Evolutionary conservation across 2,329 filamentous ascomycete species (phyloP), one percentile per base, ranked within the genome.

Genomic region (Colletotrichum aenigma): DNA sequence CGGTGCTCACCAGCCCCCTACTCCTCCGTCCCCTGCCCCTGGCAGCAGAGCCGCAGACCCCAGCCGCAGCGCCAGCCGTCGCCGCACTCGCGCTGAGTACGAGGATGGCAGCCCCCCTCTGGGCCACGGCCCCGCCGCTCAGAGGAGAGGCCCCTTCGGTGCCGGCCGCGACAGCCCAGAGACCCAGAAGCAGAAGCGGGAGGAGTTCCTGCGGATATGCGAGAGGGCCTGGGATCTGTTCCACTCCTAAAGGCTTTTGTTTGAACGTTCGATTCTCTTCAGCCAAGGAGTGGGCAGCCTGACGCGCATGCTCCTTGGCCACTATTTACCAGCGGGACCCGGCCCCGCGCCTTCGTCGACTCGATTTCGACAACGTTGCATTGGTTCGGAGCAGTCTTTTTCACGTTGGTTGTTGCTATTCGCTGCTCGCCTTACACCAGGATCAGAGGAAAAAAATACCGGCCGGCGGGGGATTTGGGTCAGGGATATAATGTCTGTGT

Each of bases 181-280:
- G 80, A 95, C 93, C 7, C 93, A 95, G 83, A 90, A 92, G 80
- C 93, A 91, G 81, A 98, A 98, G 91, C 96, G 96, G 83, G 96
- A 98, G 58, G 95, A 98, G 83, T 99, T 99, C 82, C 88, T 99
- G 78, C 89, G 91, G 71, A 87, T 98, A 66, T 98, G 96, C 83
- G 93, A 95, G 79, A 90, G 95, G 81, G 97, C 97, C 10, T 99
- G 97, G 97, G 97, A 99, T 86, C 86, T 99, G 32, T 98, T 98
- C 85, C 97, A 98, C 87, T 98, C 96, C 77, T 98, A 87, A 91
- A 28, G 16, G 66, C 32, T 28, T 77, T 79, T 78, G 69, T 79
- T 77, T 76, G 78, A 76, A 78, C 78, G 77, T 73, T 64, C 32
- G 16, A 64, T 68, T 73, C 70, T 74, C 52, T 32, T 58, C 56